Percentiles rank a stretch among this genome's conserved stretches.
Evolutionary conservation across 495 filamentous ascomycete species (phyloP).

Genomic region (Echria macrotheca): DNA sequence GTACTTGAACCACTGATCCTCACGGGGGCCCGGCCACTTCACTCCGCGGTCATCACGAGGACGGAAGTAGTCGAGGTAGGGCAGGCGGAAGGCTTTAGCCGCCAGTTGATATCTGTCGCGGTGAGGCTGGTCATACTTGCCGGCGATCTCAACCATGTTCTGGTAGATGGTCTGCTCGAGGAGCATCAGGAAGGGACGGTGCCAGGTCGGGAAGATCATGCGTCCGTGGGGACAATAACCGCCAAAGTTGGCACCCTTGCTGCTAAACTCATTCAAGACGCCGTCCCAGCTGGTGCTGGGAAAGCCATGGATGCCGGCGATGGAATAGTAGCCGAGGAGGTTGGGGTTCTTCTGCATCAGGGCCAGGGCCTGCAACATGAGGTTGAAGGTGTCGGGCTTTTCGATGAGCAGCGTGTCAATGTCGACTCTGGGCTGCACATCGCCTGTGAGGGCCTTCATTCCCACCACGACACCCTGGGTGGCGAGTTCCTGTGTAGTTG

Average conservation of each 20-base stretch:
- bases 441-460: slow-evolving; percentile 6
- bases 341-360: background rate
- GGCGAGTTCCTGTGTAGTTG: background rate
- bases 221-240: slow-evolving; percentile 55
- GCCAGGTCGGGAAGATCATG: slow-evolving; percentile 61
- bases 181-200: slow-evolving; percentile 58
- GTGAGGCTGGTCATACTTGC: background rate
- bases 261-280: background rate
- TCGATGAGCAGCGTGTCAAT: slow-evolving; percentile 3
- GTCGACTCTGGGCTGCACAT: slow-evolving; percentile 1
- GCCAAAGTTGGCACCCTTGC: background rate
- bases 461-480: slow-evolving; percentile 1
- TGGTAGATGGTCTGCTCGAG: slow-evolving; percentile 34
- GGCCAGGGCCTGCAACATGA: slow-evolving; percentile 1
- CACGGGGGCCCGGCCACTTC: background rate
- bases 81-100: background rate
- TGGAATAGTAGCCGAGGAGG: background rate
- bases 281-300: background rate
- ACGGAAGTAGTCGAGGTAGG: slow-evolving; percentile 1
- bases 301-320: slow-evolving; percentile 1
- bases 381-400: slow-evolving; percentile 6
- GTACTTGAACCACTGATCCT: background rate
- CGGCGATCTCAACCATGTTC: slow-evolving; percentile 27
- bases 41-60: background rate
- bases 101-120: background rate